Evolutionary conservation across 805 yeast species (phyloP).

Genomic region (Metschnikowia borealis): DNA sequence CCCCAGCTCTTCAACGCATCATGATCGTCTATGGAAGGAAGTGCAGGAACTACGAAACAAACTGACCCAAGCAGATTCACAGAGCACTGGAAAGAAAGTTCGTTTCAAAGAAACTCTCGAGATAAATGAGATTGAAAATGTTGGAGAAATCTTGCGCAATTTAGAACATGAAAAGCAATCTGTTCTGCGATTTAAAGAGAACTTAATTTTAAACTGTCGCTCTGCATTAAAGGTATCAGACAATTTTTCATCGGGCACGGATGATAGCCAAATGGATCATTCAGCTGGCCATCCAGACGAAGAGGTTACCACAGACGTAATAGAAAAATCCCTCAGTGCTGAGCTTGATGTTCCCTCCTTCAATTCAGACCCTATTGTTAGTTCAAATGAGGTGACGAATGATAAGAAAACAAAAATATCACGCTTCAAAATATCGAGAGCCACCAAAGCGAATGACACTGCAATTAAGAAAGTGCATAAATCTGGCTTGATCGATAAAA

Average conservation of each 20-base stretch:
- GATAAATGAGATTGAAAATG: constrained; percentile 57
- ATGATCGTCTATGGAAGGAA: constrained; percentile 38
- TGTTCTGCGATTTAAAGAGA: constrained; percentile 19
- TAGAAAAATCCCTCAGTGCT: neutral
- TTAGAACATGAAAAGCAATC: constrained; percentile 20
- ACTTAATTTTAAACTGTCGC: constrained; percentile 8
- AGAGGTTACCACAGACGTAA: constrained; percentile 3
- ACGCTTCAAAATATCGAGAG: neutral
- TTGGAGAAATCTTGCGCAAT: constrained; percentile 44
- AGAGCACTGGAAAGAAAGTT: constrained; percentile 42
- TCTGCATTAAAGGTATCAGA: neutral
- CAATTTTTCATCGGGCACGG: neutral
- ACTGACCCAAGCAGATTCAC: neutral
- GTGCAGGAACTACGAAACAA: constrained; percentile 27
- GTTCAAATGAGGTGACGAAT: neutral
- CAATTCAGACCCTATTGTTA: neutral
- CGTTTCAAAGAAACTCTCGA: constrained; percentile 50
- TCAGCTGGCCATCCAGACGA: neutral
- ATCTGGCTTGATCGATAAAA: neutral
- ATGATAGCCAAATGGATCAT: neutral
- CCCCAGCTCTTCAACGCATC: constrained; percentile 10
- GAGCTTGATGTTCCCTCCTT: too few relatives aligned
- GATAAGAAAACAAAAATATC: neutral
- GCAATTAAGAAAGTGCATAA: neutral
- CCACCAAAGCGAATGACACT: neutral